Conservation (phyloP, 176 grass and related monocot species). For the Urochloa ruziziensis region DNA sequence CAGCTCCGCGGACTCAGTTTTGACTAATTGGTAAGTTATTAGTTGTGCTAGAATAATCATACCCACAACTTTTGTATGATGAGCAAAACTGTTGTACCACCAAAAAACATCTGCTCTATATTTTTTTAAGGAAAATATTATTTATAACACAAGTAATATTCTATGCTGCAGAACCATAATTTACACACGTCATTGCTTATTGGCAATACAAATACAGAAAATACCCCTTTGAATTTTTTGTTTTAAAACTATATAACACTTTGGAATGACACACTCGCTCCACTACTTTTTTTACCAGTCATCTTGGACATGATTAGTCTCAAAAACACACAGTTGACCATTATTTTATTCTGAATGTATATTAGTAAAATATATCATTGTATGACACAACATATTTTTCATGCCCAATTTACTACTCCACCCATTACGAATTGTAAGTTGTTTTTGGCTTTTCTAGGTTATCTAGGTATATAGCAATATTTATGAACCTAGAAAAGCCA, state of each 20-base stretch:
- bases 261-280: background rate
- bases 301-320: background rate
- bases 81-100: background rate
- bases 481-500: too few relatives aligned
- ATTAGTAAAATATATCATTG: background rate
- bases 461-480: too few relatives aligned
- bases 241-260: slow-evolving; percentile 11
- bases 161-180: slow-evolving; percentile 7
- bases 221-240: background rate
- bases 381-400: too few relatives aligned
- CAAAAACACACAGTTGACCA: background rate
- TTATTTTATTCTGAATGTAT: background rate
- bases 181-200: background rate
- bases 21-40: background rate
- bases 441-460: too few relatives aligned
- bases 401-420: too few relatives aligned
- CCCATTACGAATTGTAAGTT: too few relatives aligned
- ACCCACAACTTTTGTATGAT: background rate
- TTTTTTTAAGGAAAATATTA: background rate
- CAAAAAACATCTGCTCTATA: background rate
- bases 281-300: background rate
- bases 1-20: background rate
- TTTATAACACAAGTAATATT: background rate
- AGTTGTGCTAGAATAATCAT: background rate
- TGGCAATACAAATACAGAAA: background rate